Conservation (phyloP, 768 basidiomycete genomes). For the Tremella yokohamensis region DNA sequence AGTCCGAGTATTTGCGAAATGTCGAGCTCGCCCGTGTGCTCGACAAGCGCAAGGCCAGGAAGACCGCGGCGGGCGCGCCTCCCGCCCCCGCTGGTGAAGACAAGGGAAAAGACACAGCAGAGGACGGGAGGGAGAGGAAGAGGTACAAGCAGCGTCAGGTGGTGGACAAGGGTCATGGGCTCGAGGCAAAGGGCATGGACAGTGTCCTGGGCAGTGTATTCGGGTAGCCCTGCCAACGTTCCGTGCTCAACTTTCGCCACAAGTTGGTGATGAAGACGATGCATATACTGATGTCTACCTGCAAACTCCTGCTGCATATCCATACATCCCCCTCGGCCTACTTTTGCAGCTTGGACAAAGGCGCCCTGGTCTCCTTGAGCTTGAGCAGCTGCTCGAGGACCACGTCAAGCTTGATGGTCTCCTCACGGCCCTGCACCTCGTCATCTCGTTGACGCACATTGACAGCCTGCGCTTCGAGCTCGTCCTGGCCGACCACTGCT, state of each 20-base stretch:
- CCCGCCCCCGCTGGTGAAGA: background rate
- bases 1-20: conserved; percentile 86
- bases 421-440: conserved; percentile 65
- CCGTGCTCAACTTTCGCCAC: too few relatives aligned
- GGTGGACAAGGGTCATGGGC: conserved; percentile 20
- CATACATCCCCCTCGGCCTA: too few relatives aligned
- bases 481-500: conserved; percentile 89
- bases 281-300: too few relatives aligned
- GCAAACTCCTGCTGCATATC: too few relatives aligned
- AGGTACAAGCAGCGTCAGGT: conserved; percentile 38
- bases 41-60: conserved; percentile 49
- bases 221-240: conserved; percentile 20
- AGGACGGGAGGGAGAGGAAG: conserved; percentile 10
- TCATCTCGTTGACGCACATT: conserved; percentile 96
- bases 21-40: conserved; percentile 83
- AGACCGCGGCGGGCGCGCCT: conserved; percentile 13
- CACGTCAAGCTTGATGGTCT: conserved; percentile 67
- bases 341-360: conserved; percentile 58
- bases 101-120: background rate
- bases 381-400: conserved; percentile 66
- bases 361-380: conserved; percentile 62
- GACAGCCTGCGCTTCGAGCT: conserved; percentile 77
- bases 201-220: conserved; percentile 46
- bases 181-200: conserved; percentile 38
- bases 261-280: too few relatives aligned